Percentiles rank a stretch among this genome's conserved stretches.
phyloP scores from a whole-genome alignment of 169 alveolate species.

The Miamiensis avidus region DNA sequence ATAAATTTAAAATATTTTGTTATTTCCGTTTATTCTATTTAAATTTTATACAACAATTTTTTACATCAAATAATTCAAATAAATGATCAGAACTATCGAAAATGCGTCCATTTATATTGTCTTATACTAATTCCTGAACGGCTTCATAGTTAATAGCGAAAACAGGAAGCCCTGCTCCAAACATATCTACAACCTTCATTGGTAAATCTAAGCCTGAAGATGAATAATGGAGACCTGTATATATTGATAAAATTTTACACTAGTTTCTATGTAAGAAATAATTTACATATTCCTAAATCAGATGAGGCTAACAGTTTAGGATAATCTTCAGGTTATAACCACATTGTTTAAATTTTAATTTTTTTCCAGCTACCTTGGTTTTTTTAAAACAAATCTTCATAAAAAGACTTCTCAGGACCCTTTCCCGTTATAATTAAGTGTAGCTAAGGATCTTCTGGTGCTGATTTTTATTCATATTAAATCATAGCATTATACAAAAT shows the following conservation, averaged over 20 bases:
- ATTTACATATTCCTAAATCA: conserved; percentile 85
- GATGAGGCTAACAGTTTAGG: conserved; percentile 84
- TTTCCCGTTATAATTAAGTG: conserved; percentile 86
- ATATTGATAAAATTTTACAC: no score
- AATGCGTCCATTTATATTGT: conserved; percentile 9
- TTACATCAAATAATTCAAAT: not conserved
- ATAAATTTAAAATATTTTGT: not conserved
- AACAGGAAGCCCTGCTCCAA: conserved; percentile 88
- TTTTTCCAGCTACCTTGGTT: conserved; percentile 49
- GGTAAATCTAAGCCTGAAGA: conserved; percentile 92
- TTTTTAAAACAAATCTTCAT: conserved; percentile 53
- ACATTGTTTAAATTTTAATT: conserved; percentile 78
- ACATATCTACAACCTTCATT: conserved; percentile 95
- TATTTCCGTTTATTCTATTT: conserved; percentile 3
- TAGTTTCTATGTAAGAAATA: not conserved
- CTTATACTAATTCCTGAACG: conserved; percentile 14
- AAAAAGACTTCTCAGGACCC: conserved; percentile 82
- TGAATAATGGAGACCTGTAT: conserved; percentile 75
- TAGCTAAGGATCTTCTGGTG: conserved; percentile 40
- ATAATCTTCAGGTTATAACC: conserved; percentile 90
- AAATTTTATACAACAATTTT: not conserved
- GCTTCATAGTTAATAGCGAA: conserved; percentile 54
- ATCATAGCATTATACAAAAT: not conserved
- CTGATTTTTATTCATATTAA: not conserved
- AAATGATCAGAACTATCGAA: conserved; percentile 11